Evolutionary conservation across 1,284 basidiomycete species (phyloP).

Genomic region (Fomitopsis palustris): DNA sequence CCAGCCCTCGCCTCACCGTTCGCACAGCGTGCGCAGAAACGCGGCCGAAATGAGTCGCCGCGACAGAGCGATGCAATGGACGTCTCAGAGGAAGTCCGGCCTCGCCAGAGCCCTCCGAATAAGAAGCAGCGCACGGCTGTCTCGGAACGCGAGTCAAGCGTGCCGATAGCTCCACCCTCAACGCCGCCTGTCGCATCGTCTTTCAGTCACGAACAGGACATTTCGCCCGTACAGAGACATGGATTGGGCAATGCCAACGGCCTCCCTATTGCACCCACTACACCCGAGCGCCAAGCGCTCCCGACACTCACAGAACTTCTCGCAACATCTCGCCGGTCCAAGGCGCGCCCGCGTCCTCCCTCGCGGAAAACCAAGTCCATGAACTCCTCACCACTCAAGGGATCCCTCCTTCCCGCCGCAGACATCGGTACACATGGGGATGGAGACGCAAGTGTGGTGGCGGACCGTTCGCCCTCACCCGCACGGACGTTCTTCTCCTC

Average conservation of each 20-base stretch:
- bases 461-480: slow-evolving; percentile 24
- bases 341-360: slow-evolving; percentile 30
- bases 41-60: background rate
- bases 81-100: slow-evolving; percentile 11
- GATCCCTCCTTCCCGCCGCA: slow-evolving; percentile 4
- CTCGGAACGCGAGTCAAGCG: slow-evolving; percentile 17
- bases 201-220: background rate
- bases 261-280: slow-evolving; percentile 20
- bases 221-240: slow-evolving; percentile 14
- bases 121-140: slow-evolving; percentile 21
- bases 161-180: slow-evolving; percentile 17
- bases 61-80: slow-evolving; percentile 1
- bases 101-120: background rate
- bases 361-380: slow-evolving; percentile 23
- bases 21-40: background rate
- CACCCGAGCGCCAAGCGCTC: slow-evolving; percentile 22
- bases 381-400: slow-evolving; percentile 6
- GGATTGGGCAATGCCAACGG: slow-evolving; percentile 27
- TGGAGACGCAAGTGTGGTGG: slow-evolving; percentile 7
- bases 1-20: slow-evolving; percentile 2
- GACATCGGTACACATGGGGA: background rate
- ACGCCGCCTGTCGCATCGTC: slow-evolving; percentile 19
- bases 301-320: slow-evolving; percentile 33
- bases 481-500: slow-evolving; percentile 41
- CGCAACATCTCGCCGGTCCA: slow-evolving; percentile 32